Conservation (phyloP, 768 basidiomycete species). For the Clavaria fumosa region DNA sequence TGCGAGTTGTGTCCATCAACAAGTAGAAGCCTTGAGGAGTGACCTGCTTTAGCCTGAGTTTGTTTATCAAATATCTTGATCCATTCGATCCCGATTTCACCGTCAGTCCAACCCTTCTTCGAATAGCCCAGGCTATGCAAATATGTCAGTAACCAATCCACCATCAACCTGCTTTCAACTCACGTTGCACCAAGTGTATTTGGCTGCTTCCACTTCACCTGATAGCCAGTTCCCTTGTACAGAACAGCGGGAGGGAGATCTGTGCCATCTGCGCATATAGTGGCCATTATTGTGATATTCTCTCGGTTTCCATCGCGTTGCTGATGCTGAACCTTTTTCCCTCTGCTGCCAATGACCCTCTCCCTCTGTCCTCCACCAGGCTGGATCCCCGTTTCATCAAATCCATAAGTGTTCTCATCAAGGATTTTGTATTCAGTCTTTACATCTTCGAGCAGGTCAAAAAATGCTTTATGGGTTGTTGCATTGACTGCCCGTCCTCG, state of each 20-base stretch:
- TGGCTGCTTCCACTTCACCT: conserved; percentile 23
- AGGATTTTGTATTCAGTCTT: conserved; percentile 5
- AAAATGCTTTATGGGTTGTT: conserved; percentile 20
- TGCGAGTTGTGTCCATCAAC: conserved; percentile 26
- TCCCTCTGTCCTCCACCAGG: conserved; percentile 12
- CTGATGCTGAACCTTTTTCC: conserved; percentile 17
- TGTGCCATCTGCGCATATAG: conserved; percentile 26
- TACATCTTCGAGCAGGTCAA: conserved; percentile 17
- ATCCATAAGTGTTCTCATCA: conserved; percentile 18
- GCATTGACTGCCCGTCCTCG: conserved; percentile 20
- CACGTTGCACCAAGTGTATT: conserved; percentile 26
- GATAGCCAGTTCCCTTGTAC: conserved; percentile 22
- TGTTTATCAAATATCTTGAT: conserved; percentile 17
- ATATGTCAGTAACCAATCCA: neutral
- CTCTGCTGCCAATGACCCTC: conserved; percentile 17
- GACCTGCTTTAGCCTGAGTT: conserved; percentile 12
- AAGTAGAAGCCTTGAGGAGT: conserved; percentile 16
- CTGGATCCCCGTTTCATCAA: conserved; percentile 23
- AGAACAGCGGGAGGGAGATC: conserved; percentile 22
- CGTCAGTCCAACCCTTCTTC: conserved; percentile 17
- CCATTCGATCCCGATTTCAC: conserved; percentile 13
- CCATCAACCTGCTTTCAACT: conserved; percentile 9
- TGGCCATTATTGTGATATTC: conserved; percentile 21
- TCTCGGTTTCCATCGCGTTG: conserved; percentile 16
- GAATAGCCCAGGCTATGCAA: conserved; percentile 10